Base-by-base conservation (phyloP, 2,329 filamentous ascomycete genomes). In the Aspergillus sp. region DNA sequence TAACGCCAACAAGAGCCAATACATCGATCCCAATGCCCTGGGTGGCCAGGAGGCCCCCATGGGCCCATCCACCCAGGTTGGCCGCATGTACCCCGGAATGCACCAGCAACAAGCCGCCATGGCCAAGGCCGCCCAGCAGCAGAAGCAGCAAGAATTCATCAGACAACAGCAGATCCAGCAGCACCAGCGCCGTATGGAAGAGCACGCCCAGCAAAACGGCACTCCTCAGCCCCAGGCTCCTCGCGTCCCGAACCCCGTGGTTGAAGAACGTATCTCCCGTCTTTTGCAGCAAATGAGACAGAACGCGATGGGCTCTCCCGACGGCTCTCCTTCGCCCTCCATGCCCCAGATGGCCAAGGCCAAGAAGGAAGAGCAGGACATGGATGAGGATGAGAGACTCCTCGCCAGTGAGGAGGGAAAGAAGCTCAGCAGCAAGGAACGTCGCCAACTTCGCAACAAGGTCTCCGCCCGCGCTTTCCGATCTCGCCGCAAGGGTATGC, bases 351-450 rank as follows among this genome's bases (percentile, higher is more conserved):
- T 89, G 56, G 76, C 85, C 39, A 85, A 84, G 51, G 71, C 80
- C 50, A 90, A 85, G 77, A 97, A 97, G 77, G 90, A 96, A 36
- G 90, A 97, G 59, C 90, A 96, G 49, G 91, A 97, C 42, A 97
- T 98, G 91, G 93, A 98, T 57, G 91, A 96, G 67, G 93, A 97
- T 58, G 93, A 97, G 76, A 81, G 88, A 54, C 76, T 96, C 7
- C 76, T 96, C 38, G 89, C 89, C n/a, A 96, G 90, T 48, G 93
- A 98, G 60, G 91, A 96, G 71, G 93, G 91, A 59, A 98, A 98
- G 83, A 96, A 96, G 75, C 79, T 98, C n/a, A 93, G 85, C 70
- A 95, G 89, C 76, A 97, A 97, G 73, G 90, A 97, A 71, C 85
- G 93, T 48, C 85, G 93, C 54, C 93, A 97, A 69, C 79, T 98